phyloP scores from a whole-genome alignment of 2,329 filamentous ascomycete species.

The Pseudonectria foliicola region DNA sequence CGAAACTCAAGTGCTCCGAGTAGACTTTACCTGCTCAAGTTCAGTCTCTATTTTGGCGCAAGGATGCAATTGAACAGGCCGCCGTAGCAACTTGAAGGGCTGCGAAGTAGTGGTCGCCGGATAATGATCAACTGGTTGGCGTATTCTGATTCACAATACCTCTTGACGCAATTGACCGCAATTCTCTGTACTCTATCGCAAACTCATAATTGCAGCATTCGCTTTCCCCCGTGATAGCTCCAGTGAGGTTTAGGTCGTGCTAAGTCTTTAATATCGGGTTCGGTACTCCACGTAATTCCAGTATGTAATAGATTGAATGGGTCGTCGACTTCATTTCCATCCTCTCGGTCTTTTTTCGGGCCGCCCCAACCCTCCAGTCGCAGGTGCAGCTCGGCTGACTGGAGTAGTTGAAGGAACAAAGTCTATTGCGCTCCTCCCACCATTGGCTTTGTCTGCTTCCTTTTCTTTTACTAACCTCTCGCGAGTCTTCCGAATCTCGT shows the following conservation, averaged over 20 bases:
- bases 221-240: too few species aligned
- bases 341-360: constrained; percentile 28
- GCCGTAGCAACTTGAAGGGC: background rate
- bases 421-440: constrained; percentile 36
- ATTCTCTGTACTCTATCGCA: constrained; percentile 7
- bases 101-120: constrained; percentile 9
- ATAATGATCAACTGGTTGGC: constrained; percentile 11
- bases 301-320: background rate
- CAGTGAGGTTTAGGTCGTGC: too few species aligned
- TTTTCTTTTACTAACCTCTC: constrained; percentile 38
- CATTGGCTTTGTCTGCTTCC: constrained; percentile 35
- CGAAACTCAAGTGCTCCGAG: constrained; percentile 20
- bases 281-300: background rate
- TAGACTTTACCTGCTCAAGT: background rate
- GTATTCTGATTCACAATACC: constrained; percentile 27
- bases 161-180: constrained; percentile 15
- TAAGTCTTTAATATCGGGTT: too few species aligned
- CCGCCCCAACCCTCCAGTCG: constrained; percentile 17
- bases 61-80: background rate
- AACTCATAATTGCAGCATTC: constrained; percentile 9
- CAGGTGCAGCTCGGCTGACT: constrained; percentile 13
- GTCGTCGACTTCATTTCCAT: constrained; percentile 21
- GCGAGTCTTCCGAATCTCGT: constrained; percentile 42
- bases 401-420: constrained; percentile 37
- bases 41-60: background rate